Percentiles rank a stretch among this genome's conserved stretches.
These are phyloP conservation scores for Coemansia pectinata DNA, from an alignment of 192 early-diverging fungal species.

Conservation along the genomic window DNA sequence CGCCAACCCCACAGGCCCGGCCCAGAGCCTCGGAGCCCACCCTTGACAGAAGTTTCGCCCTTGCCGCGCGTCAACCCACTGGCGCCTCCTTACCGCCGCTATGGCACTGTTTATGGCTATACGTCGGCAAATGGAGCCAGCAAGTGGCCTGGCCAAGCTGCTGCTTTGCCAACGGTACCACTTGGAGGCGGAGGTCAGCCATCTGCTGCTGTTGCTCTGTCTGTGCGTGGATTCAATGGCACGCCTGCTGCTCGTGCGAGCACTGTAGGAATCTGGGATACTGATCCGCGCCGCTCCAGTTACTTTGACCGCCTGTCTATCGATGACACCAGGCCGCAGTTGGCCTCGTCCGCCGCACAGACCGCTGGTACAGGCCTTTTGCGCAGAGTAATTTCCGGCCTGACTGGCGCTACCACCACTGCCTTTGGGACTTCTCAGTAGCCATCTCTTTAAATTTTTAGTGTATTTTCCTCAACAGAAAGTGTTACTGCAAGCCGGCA, in stretches of 20 bases:
- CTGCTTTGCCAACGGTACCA: not conserved
- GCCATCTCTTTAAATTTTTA: not conserved
- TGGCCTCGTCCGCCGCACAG: slow-evolving; percentile 21
- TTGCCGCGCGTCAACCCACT: slow-evolving; percentile 13
- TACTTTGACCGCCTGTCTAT: slow-evolving; percentile 53
- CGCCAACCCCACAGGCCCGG: not conserved
- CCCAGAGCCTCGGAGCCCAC: slow-evolving; percentile 9
- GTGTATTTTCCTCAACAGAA: not conserved
- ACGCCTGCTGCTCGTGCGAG: slow-evolving; percentile 9
- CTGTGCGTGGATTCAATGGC: slow-evolving; percentile 32
- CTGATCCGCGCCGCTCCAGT: slow-evolving; percentile 41
- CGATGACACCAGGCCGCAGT: slow-evolving; percentile 34
- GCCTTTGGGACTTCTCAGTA: slow-evolving; percentile 45
- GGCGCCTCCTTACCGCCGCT: slow-evolving; percentile 42
- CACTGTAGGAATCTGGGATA: slow-evolving; percentile 36
- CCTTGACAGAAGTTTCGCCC: slow-evolving; percentile 19
- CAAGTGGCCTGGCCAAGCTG: not conserved
- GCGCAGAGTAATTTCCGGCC: slow-evolving; percentile 45
- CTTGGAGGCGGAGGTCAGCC: slow-evolving; percentile 5
- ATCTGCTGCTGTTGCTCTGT: not conserved
- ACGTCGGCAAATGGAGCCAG: slow-evolving; percentile 17
- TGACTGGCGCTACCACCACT: slow-evolving; percentile 29
- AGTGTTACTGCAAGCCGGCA: not conserved
- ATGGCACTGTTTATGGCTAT: slow-evolving; percentile 46
- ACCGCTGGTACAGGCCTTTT: slow-evolving; percentile 21